Conservation (phyloP, 2,329 filamentous ascomycete species). For the Penicillium glabrum region DNA sequence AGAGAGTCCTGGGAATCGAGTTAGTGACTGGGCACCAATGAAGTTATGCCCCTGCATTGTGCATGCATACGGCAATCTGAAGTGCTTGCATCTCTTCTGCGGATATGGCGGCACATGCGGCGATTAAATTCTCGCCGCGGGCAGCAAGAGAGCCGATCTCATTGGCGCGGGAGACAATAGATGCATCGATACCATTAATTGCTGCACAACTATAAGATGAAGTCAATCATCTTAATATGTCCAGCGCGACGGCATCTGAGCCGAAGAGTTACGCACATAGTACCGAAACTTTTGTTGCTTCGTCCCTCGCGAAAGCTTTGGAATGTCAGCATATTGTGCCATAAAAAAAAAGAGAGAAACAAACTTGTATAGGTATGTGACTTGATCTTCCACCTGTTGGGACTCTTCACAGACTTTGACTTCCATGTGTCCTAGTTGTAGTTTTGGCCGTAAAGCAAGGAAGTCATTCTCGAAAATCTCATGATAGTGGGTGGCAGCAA, state of each 20-base stretch:
- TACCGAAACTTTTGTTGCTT: slow-evolving; percentile 80
- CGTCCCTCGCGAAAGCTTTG: slow-evolving; percentile 59
- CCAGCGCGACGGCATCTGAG: neutral
- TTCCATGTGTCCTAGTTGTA: slow-evolving; percentile 62
- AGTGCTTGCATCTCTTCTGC: slow-evolving; percentile 64
- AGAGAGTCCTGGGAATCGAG: slow-evolving; percentile 9
- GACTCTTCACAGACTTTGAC: slow-evolving; percentile 47
- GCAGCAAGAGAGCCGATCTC: slow-evolving; percentile 67
- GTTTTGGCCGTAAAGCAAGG: slow-evolving; percentile 44
- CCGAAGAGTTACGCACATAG: slow-evolving; percentile 46
- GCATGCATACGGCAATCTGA: slow-evolving; percentile 59
- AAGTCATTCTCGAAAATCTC: slow-evolving; percentile 56
- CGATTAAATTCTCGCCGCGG: slow-evolving; percentile 73
- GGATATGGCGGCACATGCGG: slow-evolving; percentile 68
- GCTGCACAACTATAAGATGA: slow-evolving; percentile 64
- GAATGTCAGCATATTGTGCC: neutral
- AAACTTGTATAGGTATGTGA: slow-evolving; percentile 67
- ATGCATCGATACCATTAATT: slow-evolving; percentile 75
- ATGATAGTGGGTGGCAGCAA: slow-evolving; percentile 65
- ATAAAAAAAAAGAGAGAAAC: neutral
- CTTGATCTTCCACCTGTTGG: slow-evolving; percentile 50
- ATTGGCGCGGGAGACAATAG: slow-evolving; percentile 73
- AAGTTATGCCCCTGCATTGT: neutral
- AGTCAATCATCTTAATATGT: slow-evolving; percentile 1
- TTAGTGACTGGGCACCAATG: slow-evolving; percentile 4